Evolutionary conservation across 768 basidiomycete species (phyloP).

Genomic region (Russula vinacea): DNA sequence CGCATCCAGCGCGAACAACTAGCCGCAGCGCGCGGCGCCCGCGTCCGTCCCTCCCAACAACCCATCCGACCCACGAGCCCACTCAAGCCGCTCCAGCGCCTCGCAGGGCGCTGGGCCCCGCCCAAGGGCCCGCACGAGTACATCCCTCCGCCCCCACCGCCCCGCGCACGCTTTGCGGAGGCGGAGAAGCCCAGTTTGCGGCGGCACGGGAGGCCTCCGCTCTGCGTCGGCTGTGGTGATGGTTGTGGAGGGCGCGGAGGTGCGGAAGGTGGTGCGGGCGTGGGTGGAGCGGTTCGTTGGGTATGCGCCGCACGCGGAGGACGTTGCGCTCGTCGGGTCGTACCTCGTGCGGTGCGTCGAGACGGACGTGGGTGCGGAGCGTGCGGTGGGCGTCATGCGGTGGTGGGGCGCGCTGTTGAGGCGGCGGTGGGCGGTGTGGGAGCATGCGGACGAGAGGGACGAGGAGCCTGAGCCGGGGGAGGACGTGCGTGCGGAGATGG

Average conservation of each 20-base stretch:
- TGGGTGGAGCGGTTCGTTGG: conserved; percentile 71
- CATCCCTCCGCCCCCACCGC: conserved; percentile 48
- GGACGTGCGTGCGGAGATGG: conserved; percentile 37
- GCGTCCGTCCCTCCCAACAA: conserved; percentile 28
- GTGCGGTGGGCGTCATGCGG: conserved; percentile 65
- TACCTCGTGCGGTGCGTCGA: conserved; percentile 70
- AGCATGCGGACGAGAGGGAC: conserved; percentile 38
- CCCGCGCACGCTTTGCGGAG: conserved; percentile 52
- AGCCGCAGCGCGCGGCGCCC: conserved; percentile 51
- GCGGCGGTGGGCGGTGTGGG: conserved; percentile 58
- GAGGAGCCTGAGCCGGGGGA: conserved; percentile 38
- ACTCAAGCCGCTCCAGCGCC: conserved; percentile 55
- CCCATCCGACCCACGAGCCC: conserved; percentile 20
- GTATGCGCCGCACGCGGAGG: conserved; percentile 65
- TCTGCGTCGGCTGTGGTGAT: conserved; percentile 42
- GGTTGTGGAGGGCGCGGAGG: conserved; percentile 65
- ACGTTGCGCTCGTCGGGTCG: conserved; percentile 70
- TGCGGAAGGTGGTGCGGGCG: conserved; percentile 64
- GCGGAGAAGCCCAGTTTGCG: conserved; percentile 51
- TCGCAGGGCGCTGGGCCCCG: conserved; percentile 30
- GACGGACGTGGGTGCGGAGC: conserved; percentile 67
- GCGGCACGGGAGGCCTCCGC: conserved; percentile 30
- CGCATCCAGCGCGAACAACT: conserved; percentile 75
- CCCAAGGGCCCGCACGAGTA: conserved; percentile 40
- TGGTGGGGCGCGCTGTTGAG: conserved; percentile 80